These are phyloP conservation scores for Rosa chinensis DNA, from an alignment of 306 rosid genomes.

Conservation along the genomic window DNA sequence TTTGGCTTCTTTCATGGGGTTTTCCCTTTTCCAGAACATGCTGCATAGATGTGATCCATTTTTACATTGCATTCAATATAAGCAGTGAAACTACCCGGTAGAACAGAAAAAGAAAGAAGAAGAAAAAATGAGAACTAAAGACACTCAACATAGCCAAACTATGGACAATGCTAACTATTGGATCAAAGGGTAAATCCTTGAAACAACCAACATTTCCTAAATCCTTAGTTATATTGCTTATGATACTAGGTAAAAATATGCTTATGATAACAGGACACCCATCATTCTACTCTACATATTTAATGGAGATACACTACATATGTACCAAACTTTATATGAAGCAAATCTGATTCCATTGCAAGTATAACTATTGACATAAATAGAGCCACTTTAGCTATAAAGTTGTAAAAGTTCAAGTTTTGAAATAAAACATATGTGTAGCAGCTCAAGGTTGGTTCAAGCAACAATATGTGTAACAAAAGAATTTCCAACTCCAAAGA, in stretches of 20 bases:
- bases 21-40: slow-evolving; percentile 67
- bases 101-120: neutral
- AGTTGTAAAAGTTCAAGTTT: neutral
- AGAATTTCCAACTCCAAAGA: neutral
- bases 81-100: neutral
- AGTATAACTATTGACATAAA: neutral
- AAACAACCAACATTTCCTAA: too few species aligned
- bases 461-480: neutral
- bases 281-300: neutral
- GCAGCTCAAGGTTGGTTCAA: neutral
- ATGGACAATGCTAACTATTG: neutral
- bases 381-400: neutral
- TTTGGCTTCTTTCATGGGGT: slow-evolving; percentile 55
- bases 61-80: slow-evolving; percentile 8
- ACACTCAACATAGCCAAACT: neutral
- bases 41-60: slow-evolving; percentile 37
- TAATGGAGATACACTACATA: neutral
- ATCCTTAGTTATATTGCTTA: too few species aligned
- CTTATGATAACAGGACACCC: neutral
- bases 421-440: neutral
- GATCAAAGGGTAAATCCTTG: neutral
- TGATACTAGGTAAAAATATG: neutral
- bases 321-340: neutral
- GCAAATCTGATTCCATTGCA: neutral
- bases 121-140: neutral